Conservation (phyloP, 2,329 filamentous ascomycete genomes). For the Stemphylium beticola region DNA sequence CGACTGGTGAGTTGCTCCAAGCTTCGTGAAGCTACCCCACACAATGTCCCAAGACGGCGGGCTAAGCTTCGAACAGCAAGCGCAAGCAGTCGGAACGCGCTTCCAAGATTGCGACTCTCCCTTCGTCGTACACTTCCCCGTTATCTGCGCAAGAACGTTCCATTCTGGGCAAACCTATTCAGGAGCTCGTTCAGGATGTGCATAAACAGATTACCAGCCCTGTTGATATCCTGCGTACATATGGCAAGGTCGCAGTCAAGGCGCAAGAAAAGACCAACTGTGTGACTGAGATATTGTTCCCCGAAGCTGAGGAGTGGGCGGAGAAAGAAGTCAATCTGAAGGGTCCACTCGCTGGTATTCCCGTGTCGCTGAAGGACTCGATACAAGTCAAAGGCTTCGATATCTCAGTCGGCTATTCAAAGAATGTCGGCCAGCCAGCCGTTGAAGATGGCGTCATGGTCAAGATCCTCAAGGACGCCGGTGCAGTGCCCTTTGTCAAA, state of each 20-base stretch:
- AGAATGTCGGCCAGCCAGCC: constrained; percentile 71
- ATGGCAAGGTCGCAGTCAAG: constrained; percentile 83
- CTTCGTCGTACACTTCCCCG: constrained; percentile 67
- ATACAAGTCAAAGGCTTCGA: constrained; percentile 85
- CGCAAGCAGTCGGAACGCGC: constrained; percentile 80
- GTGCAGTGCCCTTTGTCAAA: constrained; percentile 90
- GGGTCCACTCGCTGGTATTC: constrained; percentile 85
- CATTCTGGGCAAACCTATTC: constrained; percentile 75
- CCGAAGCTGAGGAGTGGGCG: constrained; percentile 76
- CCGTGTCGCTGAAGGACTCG: constrained; percentile 79
- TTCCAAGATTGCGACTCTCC: constrained; percentile 71
- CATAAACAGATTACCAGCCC: constrained; percentile 71
- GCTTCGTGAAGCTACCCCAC: constrained; percentile 14
- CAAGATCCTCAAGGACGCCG: constrained; percentile 81
- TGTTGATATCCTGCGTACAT: constrained; percentile 78
- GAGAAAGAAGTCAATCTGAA: constrained; percentile 69
- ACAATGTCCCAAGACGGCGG: constrained; percentile 5
- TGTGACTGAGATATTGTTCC: constrained; percentile 83
- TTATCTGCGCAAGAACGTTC: constrained; percentile 69
- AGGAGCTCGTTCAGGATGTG: constrained; percentile 77
- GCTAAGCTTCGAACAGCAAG: constrained; percentile 59
- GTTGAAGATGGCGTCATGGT: constrained; percentile 74
- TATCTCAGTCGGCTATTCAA: constrained; percentile 79
- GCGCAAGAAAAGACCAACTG: constrained; percentile 90
- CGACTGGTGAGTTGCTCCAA: constrained; percentile 65